These are phyloP conservation scores for Lentinus polychrous DNA, from an alignment of 1,284 basidiomycete genomes.

Conservation along the genomic window DNA sequence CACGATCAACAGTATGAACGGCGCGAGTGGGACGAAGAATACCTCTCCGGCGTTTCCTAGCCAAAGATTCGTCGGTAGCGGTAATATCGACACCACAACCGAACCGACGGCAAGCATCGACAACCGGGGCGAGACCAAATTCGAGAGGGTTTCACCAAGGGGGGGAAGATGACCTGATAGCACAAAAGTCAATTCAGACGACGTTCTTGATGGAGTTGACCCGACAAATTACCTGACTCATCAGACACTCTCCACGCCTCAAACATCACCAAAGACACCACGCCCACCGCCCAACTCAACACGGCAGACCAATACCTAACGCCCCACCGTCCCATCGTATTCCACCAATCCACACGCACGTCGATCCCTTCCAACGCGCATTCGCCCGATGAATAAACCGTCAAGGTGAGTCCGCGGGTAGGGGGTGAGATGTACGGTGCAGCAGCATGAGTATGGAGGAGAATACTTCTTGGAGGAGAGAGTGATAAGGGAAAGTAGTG, in stretches of 20 bases:
- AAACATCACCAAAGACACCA: conserved; percentile 44
- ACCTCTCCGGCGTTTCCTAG: conserved; percentile 52
- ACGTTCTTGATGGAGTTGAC: conserved; percentile 1
- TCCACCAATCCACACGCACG: conserved; percentile 58
- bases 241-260: conserved; percentile 26
- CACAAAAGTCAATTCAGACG: neutral
- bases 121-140: conserved; percentile 35
- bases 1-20: conserved; percentile 46
- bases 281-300: conserved; percentile 64
- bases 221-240: no score
- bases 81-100: conserved; percentile 44
- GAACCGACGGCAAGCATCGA: conserved; percentile 36
- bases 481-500: conserved; percentile 58
- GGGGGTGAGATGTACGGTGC: conserved; percentile 53
- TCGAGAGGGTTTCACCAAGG: conserved; percentile 38
- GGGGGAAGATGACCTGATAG: conserved; percentile 36
- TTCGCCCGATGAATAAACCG: conserved; percentile 50
- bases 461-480: conserved; percentile 24
- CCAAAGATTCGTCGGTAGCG: conserved; percentile 45
- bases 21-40: conserved; percentile 44
- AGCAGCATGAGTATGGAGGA: conserved; percentile 66
- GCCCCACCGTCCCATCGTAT: conserved; percentile 63
- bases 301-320: conserved; percentile 68
- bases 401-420: conserved; percentile 41
- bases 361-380: conserved; percentile 40